Evolutionary conservation across 2,329 filamentous ascomycete species (phyloP), one percentile per base, ranked within the genome.

Genomic region (Waltergamsia citrina): DNA sequence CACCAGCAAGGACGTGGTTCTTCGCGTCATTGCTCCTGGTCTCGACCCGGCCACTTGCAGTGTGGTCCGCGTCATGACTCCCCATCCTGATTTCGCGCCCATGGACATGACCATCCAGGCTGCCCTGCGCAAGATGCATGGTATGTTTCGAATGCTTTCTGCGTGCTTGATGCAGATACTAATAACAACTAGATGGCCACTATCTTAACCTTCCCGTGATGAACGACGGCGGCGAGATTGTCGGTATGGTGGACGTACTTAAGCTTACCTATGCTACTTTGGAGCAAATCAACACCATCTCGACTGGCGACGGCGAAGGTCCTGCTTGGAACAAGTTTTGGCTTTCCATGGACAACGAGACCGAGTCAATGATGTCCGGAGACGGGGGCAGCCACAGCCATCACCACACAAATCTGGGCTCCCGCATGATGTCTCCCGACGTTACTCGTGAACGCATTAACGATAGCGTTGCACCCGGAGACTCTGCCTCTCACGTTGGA

Each of bases 301-400:
- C 75, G 26, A 87, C 80, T 34, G 75, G 76, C 27, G 90, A 94
- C 53, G 86, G 78, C 47, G 92, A 98, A 61, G 92, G 92, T 0
- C 92, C 92, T 5, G 92, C 92, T 6, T 98, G 92, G 92, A 96
- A 95, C 67, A 98, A 96, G 61, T 98, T 98, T 65, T 98, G 92
- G 92, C 70, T 96, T 45, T 96, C 92, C 1, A 79, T 98, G 48
- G 76, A 96, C 57, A 78, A 93, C 48, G 90, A 94, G 56, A 90
- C 88, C 11, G 92, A 96, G 60, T 98, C 92, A 3, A 82, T 94
- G 71, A 79, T 96, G 58, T 98, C 92, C 39, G 92, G 88, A 39
- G 86, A 93, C 37, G 85, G 39, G 7, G 20, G 82, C 32, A 85
- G 83, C 50, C 80, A 81, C 50, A 81, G 85, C 47, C 69, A 78